Percentiles rank a stretch among this genome's conserved stretches.
phyloP scores from a whole-genome alignment of 108 stramenopile species.

The Cyclotella sp. region DNA sequence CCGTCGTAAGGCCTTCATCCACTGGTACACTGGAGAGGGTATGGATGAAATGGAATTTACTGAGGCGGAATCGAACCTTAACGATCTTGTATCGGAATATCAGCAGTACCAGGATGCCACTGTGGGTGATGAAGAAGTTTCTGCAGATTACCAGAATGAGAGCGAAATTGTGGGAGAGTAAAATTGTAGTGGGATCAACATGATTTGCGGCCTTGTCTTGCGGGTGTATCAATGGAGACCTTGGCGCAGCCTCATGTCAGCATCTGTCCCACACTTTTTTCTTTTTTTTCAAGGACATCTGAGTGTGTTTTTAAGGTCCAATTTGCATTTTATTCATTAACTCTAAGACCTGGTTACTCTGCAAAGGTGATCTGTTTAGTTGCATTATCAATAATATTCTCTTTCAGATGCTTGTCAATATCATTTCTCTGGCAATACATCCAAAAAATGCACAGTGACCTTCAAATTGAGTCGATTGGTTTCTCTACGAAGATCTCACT shows the following conservation, averaged over 20 bases:
- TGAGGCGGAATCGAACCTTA: slow-evolving; percentile 86
- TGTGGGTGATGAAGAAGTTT: slow-evolving; percentile 68
- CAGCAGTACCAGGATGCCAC: slow-evolving; percentile 95
- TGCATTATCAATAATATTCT: background rate
- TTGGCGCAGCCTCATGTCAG: background rate
- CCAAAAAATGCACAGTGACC: too few relatives aligned
- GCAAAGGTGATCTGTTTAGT: background rate
- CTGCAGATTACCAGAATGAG: slow-evolving; percentile 57
- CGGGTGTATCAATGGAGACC: background rate
- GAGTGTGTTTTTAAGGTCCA: background rate
- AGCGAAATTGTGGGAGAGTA: slow-evolving; percentile 9
- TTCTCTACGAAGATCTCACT: too few relatives aligned
- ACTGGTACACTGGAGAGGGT: slow-evolving; percentile 87
- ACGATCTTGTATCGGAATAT: slow-evolving; percentile 87
- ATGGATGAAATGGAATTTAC: slow-evolving; percentile 92
- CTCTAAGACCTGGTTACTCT: background rate
- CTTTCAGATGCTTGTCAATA: background rate
- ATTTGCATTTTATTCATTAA: background rate
- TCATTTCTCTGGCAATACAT: too few relatives aligned
- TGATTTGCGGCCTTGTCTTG: background rate
- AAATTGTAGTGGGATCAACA: background rate
- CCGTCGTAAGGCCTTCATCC: slow-evolving; percentile 90
- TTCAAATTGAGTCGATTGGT: background rate
- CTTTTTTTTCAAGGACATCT: background rate
- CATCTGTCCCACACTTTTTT: background rate